Evolutionary conservation across 2,329 filamentous ascomycete species (phyloP), one percentile per base, ranked within the genome.

Genomic region (Tolypocladium inflatum): DNA sequence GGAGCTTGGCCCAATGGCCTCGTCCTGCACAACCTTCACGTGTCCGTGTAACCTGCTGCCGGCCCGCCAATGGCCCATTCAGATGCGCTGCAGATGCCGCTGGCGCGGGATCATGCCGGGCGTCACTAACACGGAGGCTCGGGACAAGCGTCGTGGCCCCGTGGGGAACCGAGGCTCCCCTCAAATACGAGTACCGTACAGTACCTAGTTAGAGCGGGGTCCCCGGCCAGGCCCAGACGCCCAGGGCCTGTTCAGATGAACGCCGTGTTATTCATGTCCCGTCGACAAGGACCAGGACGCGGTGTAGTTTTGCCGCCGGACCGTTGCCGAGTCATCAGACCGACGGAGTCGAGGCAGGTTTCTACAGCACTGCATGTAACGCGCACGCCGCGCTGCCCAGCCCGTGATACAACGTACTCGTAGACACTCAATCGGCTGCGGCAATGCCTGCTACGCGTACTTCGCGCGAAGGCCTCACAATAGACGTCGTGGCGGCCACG

Each of bases 381-480:
- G 30, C 30, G 30, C 26, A 2, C 26, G 26, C 5, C 26, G 26
- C 26, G 26, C 26, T 30, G 26, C 30, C 30, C 8, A 8, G 8
- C 8, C 7, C 30, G 30, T 7, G 30, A 9, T 9, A 8, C 30
- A 33, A 33, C 2, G n/a, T n/a, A n/a, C 26, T 30, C 30, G 30
- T 9, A 30, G 1, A 15, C 43, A 42, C 41, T 21, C 8, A 7
- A 4, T 19, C 43, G 23, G 23, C 43, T 1, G 6, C 43, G 19
- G 45, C 23, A 19, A 50, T 50, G 45, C 26, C 26, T 8, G 19
- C 45, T 23, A 33, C 45, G 15, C n/a, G n/a, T n/a, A n/a, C n/a
- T n/a, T 50, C 37, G 57, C 65, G 45, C 21, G 66, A 67, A 56
- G 66, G 66, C n/a, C 58, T 68, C 45, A 68, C 64, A 17, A 52